These are phyloP conservation scores for Melastoma candidum DNA, from an alignment of 441 rosid genomes.

Conservation along the genomic window DNA sequence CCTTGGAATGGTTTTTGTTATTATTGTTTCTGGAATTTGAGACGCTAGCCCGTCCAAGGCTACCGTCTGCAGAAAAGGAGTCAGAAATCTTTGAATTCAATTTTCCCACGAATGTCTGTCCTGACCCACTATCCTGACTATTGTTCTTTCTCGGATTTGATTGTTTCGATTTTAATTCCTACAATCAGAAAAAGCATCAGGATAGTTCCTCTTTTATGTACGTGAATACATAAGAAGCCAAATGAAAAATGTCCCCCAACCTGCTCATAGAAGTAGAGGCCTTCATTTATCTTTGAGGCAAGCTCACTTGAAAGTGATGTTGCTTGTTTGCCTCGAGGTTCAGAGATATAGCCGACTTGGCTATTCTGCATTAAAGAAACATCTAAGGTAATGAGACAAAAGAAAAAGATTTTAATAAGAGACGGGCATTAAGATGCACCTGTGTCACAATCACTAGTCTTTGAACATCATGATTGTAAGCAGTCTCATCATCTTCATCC, in stretches of 20 bases:
- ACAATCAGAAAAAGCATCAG: constrained; percentile 17
- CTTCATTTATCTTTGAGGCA: constrained; percentile 82
- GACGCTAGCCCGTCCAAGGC: constrained; percentile 48
- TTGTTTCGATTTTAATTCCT: constrained; percentile 71
- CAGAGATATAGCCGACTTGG: constrained; percentile 37
- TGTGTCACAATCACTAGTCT: constrained; percentile 94
- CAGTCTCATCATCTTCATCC: constrained; percentile 72
- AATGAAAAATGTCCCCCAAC: constrained; percentile 24
- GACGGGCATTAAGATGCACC: constrained; percentile 24
- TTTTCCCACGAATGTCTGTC: constrained; percentile 32
- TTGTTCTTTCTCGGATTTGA: constrained; percentile 40
- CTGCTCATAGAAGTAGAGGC: constrained; percentile 92
- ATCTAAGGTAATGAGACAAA: neutral
- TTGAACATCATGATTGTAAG: constrained; percentile 75
- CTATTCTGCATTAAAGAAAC: constrained; percentile 56
- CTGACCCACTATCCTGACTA: constrained; percentile 48
- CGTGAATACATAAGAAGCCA: constrained; percentile 2
- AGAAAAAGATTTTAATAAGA: too few species aligned
- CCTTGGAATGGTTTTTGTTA: constrained; percentile 51
- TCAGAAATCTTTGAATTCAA: constrained; percentile 41
- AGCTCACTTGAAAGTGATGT: constrained; percentile 58
- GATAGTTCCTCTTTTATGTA: constrained; percentile 11
- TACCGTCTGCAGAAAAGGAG: constrained; percentile 31
- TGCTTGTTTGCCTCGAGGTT: constrained; percentile 32
- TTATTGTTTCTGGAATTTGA: constrained; percentile 45